These are phyloP conservation scores for Perkinsus marinus DNA, from an alignment of 169 alveolate genomes.

Conservation along the genomic window DNA sequence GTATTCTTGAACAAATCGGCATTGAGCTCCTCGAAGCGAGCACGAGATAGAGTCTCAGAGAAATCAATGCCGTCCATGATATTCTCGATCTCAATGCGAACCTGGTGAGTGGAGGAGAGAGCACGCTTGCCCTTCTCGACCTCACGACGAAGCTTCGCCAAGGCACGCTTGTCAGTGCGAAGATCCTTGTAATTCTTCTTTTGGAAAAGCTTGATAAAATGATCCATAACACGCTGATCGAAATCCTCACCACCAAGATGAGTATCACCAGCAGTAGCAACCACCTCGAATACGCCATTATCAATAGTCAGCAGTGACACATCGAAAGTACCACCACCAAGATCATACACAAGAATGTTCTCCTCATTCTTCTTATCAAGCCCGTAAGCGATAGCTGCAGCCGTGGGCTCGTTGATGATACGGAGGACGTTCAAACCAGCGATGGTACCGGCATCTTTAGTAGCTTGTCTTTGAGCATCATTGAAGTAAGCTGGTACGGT, in stretches of 20 bases:
- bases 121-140: slow-evolving; percentile 96
- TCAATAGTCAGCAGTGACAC: slow-evolving; percentile 91
- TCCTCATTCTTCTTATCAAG: slow-evolving; percentile 88
- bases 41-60: slow-evolving; percentile 82
- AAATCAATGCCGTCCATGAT: slow-evolving; percentile 76
- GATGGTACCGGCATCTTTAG: slow-evolving; percentile 97
- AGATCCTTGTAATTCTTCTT: slow-evolving; percentile 80
- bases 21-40: slow-evolving; percentile 79
- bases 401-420: slow-evolving; percentile 97
- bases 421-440: slow-evolving; percentile 96
- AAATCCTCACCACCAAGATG: slow-evolving; percentile 96
- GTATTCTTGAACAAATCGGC: slow-evolving; percentile 77
- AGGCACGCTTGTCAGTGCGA: slow-evolving; percentile 78
- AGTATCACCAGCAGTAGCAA: slow-evolving; percentile 88
- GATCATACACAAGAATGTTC: slow-evolving; percentile 91
- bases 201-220: slow-evolving; percentile 80
- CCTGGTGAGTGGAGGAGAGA: slow-evolving; percentile 64
- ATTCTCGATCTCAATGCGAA: slow-evolving; percentile 67
- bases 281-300: slow-evolving; percentile 85
- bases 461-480: slow-evolving; percentile 97
- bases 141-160: slow-evolving; percentile 90
- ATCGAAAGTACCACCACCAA: slow-evolving; percentile 99
- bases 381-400: slow-evolving; percentile 99
- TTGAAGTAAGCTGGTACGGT: slow-evolving; percentile 98
- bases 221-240: slow-evolving; percentile 76